Conservation (phyloP, 2,329 filamentous ascomycete species). For the Fusarium sp. region DNA sequence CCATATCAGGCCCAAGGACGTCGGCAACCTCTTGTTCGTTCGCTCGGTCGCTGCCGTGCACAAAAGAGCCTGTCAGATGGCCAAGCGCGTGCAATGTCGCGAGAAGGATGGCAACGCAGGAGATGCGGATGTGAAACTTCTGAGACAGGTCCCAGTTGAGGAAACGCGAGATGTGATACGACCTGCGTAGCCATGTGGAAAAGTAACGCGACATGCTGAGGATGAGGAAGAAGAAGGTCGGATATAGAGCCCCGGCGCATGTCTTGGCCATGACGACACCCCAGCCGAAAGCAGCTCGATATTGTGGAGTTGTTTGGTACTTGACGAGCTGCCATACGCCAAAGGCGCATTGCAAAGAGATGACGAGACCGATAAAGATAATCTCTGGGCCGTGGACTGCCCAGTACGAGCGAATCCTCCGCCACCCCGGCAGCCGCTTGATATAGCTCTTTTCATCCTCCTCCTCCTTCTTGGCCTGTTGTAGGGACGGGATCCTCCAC, state of each 20-base stretch:
- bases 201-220: conserved; percentile 69
- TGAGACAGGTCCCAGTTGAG: conserved; percentile 69
- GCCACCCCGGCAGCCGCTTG: conserved; percentile 57
- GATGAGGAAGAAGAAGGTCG: conserved; percentile 69
- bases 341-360: conserved; percentile 61
- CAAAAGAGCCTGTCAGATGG: conserved; percentile 65
- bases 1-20: conserved; percentile 57
- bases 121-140: conserved; percentile 67
- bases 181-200: conserved; percentile 64
- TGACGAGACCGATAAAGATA: conserved; percentile 61
- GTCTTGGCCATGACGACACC: conserved; percentile 67
- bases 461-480: conserved; percentile 60
- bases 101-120: conserved; percentile 61
- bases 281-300: conserved; percentile 65
- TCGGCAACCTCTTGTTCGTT: conserved; percentile 59
- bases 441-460: conserved; percentile 61
- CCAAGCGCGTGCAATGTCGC: conserved; percentile 66
- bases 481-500: conserved; percentile 62
- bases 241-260: conserved; percentile 65
- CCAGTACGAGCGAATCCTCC: conserved; percentile 64
- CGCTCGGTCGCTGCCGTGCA: conserved; percentile 58
- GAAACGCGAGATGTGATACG: conserved; percentile 63
- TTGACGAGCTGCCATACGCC: conserved; percentile 68
- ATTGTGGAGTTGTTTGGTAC: conserved; percentile 58
- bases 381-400: conserved; percentile 66